Evolutionary conservation across 306 rosid species (phyloP).

Genomic region (Vigna reflexopilosa): DNA sequence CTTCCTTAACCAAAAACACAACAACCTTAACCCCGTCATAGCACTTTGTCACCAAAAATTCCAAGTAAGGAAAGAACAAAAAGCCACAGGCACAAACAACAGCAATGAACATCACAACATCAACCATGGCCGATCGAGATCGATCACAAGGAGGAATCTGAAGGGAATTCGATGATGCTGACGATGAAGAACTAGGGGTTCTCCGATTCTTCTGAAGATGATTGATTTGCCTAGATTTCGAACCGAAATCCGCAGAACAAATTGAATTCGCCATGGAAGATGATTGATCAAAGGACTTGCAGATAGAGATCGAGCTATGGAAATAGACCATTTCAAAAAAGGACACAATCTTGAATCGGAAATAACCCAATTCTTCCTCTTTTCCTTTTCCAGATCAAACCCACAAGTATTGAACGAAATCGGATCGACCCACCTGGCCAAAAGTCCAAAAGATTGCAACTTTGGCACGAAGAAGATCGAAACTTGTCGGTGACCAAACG

Average conservation of each 20-base stretch:
- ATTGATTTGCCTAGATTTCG: conserved; percentile 59
- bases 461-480: conserved; percentile 47
- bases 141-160: conserved; percentile 69
- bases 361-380: conserved; percentile 16
- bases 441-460: conserved; percentile 32
- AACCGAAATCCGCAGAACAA: conserved; percentile 55
- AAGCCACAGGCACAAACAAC: conserved; percentile 72
- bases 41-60: conserved; percentile 50
- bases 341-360: conserved; percentile 13
- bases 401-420: conserved; percentile 41
- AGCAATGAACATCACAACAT: conserved; percentile 73
- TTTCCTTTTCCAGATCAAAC: conserved; percentile 48
- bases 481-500: conserved; percentile 53
- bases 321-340: conserved; percentile 89
- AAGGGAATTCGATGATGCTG: conserved; percentile 51
- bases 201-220: conserved; percentile 53
- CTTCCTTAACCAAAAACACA: conserved; percentile 65
- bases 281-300: conserved; percentile 86
- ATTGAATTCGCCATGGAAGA: conserved; percentile 65
- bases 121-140: conserved; percentile 80
- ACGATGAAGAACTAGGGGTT: conserved; percentile 32
- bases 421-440: conserved; percentile 58
- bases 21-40: conserved; percentile 46
- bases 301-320: conserved; percentile 90
- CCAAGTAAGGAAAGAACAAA: conserved; percentile 71